A percentile compares a stretch with the other conserved stretches of the same genome.
These are phyloP conservation scores for Cladosporium sp. DNA, from an alignment of 2,329 filamentous ascomycete species.

Conservation along the genomic window DNA sequence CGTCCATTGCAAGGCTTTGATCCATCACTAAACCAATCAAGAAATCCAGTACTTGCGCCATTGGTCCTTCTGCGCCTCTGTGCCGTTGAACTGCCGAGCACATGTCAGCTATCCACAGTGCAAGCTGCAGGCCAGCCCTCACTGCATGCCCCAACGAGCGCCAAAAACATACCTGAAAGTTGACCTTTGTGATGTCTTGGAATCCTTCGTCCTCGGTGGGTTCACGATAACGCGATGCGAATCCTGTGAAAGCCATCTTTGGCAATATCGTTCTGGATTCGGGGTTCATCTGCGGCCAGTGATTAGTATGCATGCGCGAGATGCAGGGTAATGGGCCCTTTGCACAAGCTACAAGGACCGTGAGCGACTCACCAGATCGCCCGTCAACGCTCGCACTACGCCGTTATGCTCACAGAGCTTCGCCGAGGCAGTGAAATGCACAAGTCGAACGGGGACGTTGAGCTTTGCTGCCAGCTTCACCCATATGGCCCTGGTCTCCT, in stretches of 20 bases:
- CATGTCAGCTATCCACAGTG: conserved; percentile 7
- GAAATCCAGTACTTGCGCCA: conserved; percentile 75
- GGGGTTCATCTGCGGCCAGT: conserved; percentile 63
- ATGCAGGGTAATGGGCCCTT: conserved; percentile 4
- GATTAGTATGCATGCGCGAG: conserved; percentile 9
- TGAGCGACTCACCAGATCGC: conserved; percentile 27
- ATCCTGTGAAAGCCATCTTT: conserved; percentile 74
- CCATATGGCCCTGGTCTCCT: conserved; percentile 75
- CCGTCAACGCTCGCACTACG: conserved; percentile 66
- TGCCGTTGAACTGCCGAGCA: conserved; percentile 58
- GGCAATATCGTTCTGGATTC: conserved; percentile 73
- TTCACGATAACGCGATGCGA: conserved; percentile 66
- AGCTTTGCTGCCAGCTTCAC: conserved; percentile 66
- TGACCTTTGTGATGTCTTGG: conserved; percentile 68
- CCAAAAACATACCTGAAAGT: conserved; percentile 58
- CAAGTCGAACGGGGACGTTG: conserved; percentile 73
- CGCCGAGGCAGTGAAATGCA: conserved; percentile 73
- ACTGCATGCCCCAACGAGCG: conserved; percentile 3
- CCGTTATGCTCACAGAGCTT: conserved; percentile 82
- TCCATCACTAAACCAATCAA: conserved; percentile 12
- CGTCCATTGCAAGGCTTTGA: background rate
- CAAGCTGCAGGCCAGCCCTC: background rate
- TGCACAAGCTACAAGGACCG: conserved; percentile 10
- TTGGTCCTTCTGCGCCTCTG: conserved; percentile 60
- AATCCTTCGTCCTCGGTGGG: conserved; percentile 77